A percentile compares a stretch with the other conserved stretches of the same genome.
Evolutionary conservation across 2,329 filamentous ascomycete genomes (phyloP).

Genomic region (Fusarium mexicanum): DNA sequence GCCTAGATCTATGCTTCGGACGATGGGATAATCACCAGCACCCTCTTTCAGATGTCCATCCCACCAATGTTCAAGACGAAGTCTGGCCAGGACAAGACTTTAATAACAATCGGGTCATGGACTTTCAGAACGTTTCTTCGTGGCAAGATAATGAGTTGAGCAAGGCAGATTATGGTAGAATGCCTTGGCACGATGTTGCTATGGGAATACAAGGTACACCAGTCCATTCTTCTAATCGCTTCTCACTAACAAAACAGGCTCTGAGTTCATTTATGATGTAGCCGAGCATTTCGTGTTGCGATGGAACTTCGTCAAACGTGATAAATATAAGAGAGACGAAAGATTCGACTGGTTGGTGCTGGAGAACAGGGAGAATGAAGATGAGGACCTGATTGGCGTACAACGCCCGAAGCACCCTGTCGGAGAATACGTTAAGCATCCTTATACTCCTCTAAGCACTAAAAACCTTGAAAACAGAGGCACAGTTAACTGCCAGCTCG

Average conservation of each 20-base stretch:
- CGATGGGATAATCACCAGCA: conserved; percentile 93
- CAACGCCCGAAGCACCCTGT: conserved; percentile 90
- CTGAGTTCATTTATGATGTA: conserved; percentile 78
- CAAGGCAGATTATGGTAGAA: conserved; percentile 90
- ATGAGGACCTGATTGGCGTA: conserved; percentile 88
- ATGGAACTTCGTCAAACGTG: conserved; percentile 97
- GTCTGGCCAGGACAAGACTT: conserved; percentile 97
- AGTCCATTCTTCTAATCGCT: too few species aligned
- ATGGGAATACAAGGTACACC: conserved; percentile 15
- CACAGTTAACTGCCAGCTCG: conserved; percentile 81
- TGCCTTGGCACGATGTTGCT: conserved; percentile 98
- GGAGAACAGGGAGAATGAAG: conserved; percentile 76
- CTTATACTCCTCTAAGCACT: conserved; percentile 72
- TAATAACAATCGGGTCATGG: conserved; percentile 97
- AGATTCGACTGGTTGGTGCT: conserved; percentile 87
- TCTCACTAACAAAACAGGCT: too few species aligned
- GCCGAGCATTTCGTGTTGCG: conserved; percentile 93
- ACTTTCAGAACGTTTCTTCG: conserved; percentile 89
- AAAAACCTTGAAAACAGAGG: conserved; percentile 75
- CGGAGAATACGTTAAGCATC: conserved; percentile 87
- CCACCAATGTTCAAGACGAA: conserved; percentile 81
- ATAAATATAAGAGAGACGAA: conserved; percentile 94
- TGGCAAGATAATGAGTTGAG: conserved; percentile 94
- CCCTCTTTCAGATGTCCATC: conserved; percentile 86
- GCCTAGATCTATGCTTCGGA: conserved; percentile 94